Evolutionary conservation across 768 basidiomycete genomes (phyloP).

Genomic region (Lactarius psammicola): DNA sequence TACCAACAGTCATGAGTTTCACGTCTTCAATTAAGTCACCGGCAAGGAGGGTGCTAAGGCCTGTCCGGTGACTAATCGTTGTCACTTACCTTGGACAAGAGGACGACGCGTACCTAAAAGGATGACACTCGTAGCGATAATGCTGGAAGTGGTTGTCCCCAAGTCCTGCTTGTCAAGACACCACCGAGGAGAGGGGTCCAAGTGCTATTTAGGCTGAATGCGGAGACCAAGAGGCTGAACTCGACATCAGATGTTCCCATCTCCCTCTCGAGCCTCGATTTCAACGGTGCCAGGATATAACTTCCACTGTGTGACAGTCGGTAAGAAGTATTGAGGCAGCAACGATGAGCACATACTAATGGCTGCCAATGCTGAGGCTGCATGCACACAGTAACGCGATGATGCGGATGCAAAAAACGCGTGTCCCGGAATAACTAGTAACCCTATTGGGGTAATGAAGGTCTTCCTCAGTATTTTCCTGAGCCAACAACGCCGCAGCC

Average conservation of each 20-base stretch:
- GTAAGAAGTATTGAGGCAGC: constrained; percentile 9
- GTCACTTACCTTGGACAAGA: constrained; percentile 15
- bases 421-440: not conserved
- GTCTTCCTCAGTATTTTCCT: not conserved
- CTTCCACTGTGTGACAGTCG: constrained; percentile 47
- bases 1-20: constrained; percentile 68
- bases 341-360: constrained; percentile 51
- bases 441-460: not conserved
- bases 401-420: constrained; percentile 49
- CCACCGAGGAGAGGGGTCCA: constrained; percentile 81
- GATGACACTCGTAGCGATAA: constrained; percentile 73
- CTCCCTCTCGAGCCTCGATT: constrained; percentile 64
- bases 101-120: constrained; percentile 47
- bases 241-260: constrained; percentile 75
- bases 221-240: constrained; percentile 74
- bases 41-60: constrained; percentile 63
- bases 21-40: constrained; percentile 62
- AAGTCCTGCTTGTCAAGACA: constrained; percentile 62
- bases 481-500: constrained; percentile 1
- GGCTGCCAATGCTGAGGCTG: constrained; percentile 71
- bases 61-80: constrained; percentile 35
- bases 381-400: constrained; percentile 71
- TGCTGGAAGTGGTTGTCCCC: constrained; percentile 69
- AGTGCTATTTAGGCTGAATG: constrained; percentile 70
- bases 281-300: constrained; percentile 76